Conservation (phyloP, 257 asterid species). For the Jacaranda mimosifolia region DNA sequence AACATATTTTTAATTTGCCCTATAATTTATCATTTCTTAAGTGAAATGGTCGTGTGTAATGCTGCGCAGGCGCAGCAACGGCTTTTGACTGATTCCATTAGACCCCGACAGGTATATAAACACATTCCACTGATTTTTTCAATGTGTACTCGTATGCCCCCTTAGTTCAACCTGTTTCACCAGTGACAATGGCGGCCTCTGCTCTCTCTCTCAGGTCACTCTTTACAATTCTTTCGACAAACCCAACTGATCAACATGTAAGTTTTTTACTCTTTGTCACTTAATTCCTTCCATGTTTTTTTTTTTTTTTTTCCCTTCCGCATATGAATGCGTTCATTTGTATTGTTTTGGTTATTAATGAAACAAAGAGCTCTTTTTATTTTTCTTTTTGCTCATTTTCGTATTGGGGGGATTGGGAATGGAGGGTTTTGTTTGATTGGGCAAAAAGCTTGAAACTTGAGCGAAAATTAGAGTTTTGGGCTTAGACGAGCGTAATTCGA, state of each 20-base stretch:
- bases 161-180: neutral
- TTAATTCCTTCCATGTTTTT: neutral
- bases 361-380: neutral
- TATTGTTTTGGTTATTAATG: neutral
- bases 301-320: neutral
- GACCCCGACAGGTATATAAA: neutral
- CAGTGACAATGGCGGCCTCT: conserved; percentile 55
- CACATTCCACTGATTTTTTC: neutral
- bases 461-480: conserved; percentile 19
- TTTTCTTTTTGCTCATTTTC: neutral
- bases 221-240: conserved; percentile 31
- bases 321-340: neutral
- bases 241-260: conserved; percentile 52
- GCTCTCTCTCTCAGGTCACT: conserved; percentile 58
- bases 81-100: neutral
- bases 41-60: neutral
- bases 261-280: conserved; percentile 20
- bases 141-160: neutral
- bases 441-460: conserved; percentile 12
- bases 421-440: conserved; percentile 36
- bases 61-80: neutral
- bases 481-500: neutral
- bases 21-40: neutral
- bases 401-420: neutral
- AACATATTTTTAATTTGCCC: neutral